Evolutionary conservation across 371 early-diverging fungal genomes (phyloP).

Genomic region (Lichtheimia corymbifera): DNA sequence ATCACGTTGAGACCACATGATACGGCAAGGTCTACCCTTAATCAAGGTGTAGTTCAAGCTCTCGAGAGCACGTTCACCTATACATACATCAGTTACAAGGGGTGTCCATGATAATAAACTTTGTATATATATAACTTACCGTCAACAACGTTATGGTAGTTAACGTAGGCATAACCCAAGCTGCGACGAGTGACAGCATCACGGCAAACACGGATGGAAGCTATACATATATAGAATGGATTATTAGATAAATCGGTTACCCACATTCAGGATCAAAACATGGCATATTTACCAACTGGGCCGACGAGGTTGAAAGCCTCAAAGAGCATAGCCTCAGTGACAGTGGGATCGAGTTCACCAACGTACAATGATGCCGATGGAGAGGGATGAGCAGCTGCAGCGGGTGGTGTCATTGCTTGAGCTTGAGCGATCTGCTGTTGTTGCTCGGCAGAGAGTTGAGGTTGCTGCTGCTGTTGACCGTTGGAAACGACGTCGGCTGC

Average conservation of each 20-base stretch:
- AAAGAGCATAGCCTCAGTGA: constrained; percentile 96
- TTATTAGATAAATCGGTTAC: too few relatives aligned
- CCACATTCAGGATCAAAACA: too few relatives aligned
- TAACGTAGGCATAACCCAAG: constrained; percentile 98
- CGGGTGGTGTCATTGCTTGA: constrained; percentile 37
- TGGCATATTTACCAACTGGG: constrained; percentile 74
- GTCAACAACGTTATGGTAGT: constrained; percentile 84
- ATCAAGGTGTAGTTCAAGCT: constrained; percentile 93
- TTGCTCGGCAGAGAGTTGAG: constrained; percentile 55
- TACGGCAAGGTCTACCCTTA: constrained; percentile 94
- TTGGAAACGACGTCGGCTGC: constrained; percentile 45
- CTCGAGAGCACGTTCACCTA: constrained; percentile 92
- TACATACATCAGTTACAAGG: constrained; percentile 5
- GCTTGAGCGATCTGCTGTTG: constrained; percentile 65
- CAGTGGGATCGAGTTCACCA: constrained; percentile 90
- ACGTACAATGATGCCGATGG: constrained; percentile 73
- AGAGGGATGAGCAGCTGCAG: constrained; percentile 46
- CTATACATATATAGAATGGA: too few relatives aligned
- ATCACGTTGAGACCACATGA: constrained; percentile 99
- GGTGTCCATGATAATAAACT: background rate
- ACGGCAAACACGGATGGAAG: constrained; percentile 94
- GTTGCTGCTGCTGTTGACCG: constrained; percentile 27
- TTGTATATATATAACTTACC: constrained; percentile 38
- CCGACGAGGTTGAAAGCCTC: constrained; percentile 96
- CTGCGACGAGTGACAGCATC: constrained; percentile 97